These are phyloP conservation scores for Hanseniaspora jakobsenii DNA, from an alignment of 805 yeast genomes.

Conservation along the genomic window DNA sequence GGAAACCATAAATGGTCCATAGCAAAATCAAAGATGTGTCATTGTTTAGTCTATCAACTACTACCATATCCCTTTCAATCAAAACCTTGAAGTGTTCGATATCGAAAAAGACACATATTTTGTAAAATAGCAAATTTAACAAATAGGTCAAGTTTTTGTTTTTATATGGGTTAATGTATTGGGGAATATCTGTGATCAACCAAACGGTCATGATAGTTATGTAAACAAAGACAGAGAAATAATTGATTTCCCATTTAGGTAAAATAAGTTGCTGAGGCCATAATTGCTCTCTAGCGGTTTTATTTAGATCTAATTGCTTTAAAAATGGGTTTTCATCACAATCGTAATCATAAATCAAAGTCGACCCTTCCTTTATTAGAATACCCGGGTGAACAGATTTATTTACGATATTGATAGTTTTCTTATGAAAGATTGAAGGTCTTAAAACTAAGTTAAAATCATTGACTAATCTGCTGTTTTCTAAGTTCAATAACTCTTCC, in stretches of 20 bases:
- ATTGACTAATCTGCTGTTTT: background rate
- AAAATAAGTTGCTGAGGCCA: constrained; percentile 84
- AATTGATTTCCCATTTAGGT: constrained; percentile 26
- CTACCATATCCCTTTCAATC: constrained; percentile 41
- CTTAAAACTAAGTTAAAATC: constrained; percentile 41
- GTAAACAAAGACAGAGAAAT: constrained; percentile 17
- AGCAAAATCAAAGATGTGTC: constrained; percentile 50
- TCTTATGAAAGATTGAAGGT: constrained; percentile 64
- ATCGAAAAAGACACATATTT: constrained; percentile 1
- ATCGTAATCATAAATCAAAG: constrained; percentile 48
- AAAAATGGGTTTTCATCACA: constrained; percentile 40
- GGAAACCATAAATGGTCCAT: constrained; percentile 26
- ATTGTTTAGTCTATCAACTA: constrained; percentile 38
- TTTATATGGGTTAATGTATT: constrained; percentile 79
- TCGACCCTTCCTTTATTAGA: constrained; percentile 69
- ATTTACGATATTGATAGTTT: constrained; percentile 52
- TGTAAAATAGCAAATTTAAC: constrained; percentile 6
- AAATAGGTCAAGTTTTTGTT: constrained; percentile 57
- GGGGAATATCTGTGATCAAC: constrained; percentile 92
- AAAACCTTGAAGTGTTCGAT: constrained; percentile 38
- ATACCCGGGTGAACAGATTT: constrained; percentile 54
- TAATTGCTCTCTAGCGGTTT: constrained; percentile 42
- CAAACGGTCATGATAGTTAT: constrained; percentile 39
- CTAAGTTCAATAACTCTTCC: constrained; percentile 37
- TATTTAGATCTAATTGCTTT: constrained; percentile 36